These are phyloP conservation scores for Petrea volubilis DNA, from an alignment of 257 asterid genomes.

Conservation along the genomic window DNA sequence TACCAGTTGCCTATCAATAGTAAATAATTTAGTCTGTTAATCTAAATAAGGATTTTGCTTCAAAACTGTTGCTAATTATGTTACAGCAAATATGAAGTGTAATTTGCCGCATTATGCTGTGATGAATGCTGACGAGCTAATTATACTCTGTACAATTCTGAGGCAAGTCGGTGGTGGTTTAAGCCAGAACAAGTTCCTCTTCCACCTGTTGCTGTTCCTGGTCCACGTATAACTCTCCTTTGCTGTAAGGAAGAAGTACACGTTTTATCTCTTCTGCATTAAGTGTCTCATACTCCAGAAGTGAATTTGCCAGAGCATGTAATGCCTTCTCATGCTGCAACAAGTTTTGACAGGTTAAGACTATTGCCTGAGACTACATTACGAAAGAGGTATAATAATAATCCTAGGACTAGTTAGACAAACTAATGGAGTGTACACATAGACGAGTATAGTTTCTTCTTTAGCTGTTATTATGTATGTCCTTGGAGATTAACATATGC, in stretches of 20 bases:
- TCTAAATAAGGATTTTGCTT: neutral
- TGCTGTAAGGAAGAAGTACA: conserved; percentile 53
- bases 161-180: neutral
- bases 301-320: conserved; percentile 87
- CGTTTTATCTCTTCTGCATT: conserved; percentile 77
- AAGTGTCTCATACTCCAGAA: conserved; percentile 85
- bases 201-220: conserved; percentile 62
- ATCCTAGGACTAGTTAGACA: neutral
- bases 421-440: neutral
- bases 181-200: conserved; percentile 80
- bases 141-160: conserved; percentile 40
- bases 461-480: neutral
- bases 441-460: neutral
- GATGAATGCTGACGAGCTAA: conserved; percentile 21
- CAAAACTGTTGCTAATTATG: conserved; percentile 16
- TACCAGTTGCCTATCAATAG: neutral
- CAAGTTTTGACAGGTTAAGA: neutral
- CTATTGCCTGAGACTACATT: neutral
- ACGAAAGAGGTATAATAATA: neutral
- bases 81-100: conserved; percentile 29
- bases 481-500: too few species aligned
- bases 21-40: neutral
- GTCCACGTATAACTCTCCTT: conserved; percentile 35
- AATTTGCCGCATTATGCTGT: conserved; percentile 18
- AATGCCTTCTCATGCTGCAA: conserved; percentile 85